Conservation (phyloP, 768 basidiomycete genomes). For the Clathrus columnatus region DNA sequence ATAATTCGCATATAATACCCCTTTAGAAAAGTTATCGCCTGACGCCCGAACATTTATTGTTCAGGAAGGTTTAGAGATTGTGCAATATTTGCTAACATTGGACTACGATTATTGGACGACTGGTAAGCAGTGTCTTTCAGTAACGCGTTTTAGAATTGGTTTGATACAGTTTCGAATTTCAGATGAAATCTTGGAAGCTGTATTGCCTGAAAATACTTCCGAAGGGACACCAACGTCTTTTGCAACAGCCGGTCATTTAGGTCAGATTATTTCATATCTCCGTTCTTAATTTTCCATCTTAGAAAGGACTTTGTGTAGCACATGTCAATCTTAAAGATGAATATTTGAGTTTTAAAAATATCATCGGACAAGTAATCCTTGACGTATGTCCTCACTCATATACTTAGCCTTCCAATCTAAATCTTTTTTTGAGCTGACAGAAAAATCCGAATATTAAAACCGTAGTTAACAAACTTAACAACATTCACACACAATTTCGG, state of each 20-base stretch:
- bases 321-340: conserved; percentile 88
- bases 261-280: conserved; percentile 32
- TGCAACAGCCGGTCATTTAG: conserved; percentile 85
- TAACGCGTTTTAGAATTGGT: not conserved
- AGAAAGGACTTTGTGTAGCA: conserved; percentile 36
- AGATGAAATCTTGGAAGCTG: conserved; percentile 80
- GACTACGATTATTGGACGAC: conserved; percentile 86
- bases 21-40: conserved; percentile 55
- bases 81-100: conserved; percentile 52
- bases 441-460: conserved; percentile 82
- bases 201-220: conserved; percentile 71
- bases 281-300: conserved; percentile 1
- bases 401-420: not conserved
- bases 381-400: conserved; percentile 49
- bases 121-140: conserved; percentile 43
- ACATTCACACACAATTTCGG: conserved; percentile 77
- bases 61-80: conserved; percentile 46
- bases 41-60: conserved; percentile 49
- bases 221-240: conserved; percentile 82
- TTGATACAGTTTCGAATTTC: not conserved
- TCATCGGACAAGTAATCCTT: conserved; percentile 87
- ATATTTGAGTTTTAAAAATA: conserved; percentile 82
- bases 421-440: conserved; percentile 29
- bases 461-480: conserved; percentile 91
- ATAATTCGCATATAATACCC: conserved; percentile 4